These are phyloP conservation scores for Suhomyces wounanorum DNA, from an alignment of 1,139 yeast species.

Conservation along the genomic window DNA sequence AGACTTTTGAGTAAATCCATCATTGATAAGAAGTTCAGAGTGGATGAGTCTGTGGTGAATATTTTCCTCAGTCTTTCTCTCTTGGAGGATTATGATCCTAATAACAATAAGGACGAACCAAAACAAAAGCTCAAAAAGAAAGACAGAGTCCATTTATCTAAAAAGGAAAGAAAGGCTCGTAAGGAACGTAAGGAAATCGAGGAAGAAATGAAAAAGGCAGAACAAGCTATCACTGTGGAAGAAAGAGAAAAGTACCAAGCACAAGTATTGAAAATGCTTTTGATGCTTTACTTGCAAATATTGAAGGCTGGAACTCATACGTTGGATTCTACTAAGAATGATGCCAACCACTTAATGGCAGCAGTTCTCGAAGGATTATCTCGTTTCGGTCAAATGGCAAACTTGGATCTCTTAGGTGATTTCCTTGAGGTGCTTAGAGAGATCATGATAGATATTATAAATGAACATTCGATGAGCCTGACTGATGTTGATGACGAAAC, in stretches of 20 bases:
- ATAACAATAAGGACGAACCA: conserved; percentile 38
- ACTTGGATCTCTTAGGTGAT: conserved; percentile 89
- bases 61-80: conserved; percentile 72
- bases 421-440: conserved; percentile 87
- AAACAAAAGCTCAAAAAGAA: conserved; percentile 67
- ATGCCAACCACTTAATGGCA: conserved; percentile 64
- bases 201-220: conserved; percentile 85
- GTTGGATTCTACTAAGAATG: conserved; percentile 38
- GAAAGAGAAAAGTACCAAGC: conserved; percentile 86
- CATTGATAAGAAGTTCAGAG: conserved; percentile 72
- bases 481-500: conserved; percentile 23
- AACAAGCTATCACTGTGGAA: conserved; percentile 81
- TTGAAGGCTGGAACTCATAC: conserved; percentile 51
- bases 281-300: conserved; percentile 75
- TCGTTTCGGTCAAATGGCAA: conserved; percentile 87
- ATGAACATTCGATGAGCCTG: conserved; percentile 29
- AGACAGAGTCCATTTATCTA: conserved; percentile 85
- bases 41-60: conserved; percentile 81
- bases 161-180: conserved; percentile 82
- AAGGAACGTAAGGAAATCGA: conserved; percentile 87
- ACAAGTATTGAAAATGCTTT: conserved; percentile 71
- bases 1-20: conserved; percentile 68
- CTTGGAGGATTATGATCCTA: conserved; percentile 79
- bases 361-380: conserved; percentile 90
- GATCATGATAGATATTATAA: conserved; percentile 54